These are phyloP conservation scores for Aureobasidium sp. DNA, from an alignment of 2,329 filamentous ascomycete genomes.

Conservation along the genomic window DNA sequence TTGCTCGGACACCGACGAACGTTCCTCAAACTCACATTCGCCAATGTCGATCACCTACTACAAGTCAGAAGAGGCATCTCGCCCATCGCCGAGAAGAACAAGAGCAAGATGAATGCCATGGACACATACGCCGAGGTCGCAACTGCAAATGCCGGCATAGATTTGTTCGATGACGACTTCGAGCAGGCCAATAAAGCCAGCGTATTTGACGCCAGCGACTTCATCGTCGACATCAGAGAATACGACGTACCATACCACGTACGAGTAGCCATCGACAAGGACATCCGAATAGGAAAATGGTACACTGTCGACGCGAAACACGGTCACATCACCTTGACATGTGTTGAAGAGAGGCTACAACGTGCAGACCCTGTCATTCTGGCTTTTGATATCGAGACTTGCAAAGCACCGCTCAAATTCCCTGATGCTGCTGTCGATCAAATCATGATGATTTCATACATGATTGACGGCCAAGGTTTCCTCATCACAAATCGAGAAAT, in stretches of 20 bases:
- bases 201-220: slow-evolving; percentile 87
- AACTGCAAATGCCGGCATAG: slow-evolving; percentile 75
- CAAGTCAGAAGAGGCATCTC: slow-evolving; percentile 75
- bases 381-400: slow-evolving; percentile 99
- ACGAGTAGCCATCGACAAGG: slow-evolving; percentile 90
- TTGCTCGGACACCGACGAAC: slow-evolving; percentile 81
- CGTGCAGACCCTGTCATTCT: slow-evolving; percentile 95
- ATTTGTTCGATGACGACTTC: slow-evolving; percentile 80
- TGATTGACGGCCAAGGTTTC: slow-evolving; percentile 98
- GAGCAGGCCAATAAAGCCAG: slow-evolving; percentile 58
- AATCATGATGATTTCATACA: slow-evolving; percentile 99
- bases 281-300: slow-evolving; percentile 95
- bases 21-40: slow-evolving; percentile 79
- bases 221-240: slow-evolving; percentile 96
- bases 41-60: slow-evolving; percentile 79
- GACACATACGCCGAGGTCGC: slow-evolving; percentile 97
- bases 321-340: slow-evolving; percentile 71
- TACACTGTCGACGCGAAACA: slow-evolving; percentile 94
- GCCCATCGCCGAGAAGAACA: slow-evolving; percentile 93
- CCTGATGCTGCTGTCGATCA: slow-evolving; percentile 91
- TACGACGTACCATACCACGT: slow-evolving; percentile 99
- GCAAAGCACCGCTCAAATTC: slow-evolving; percentile 94
- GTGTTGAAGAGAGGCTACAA: slow-evolving; percentile 77
- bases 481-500: slow-evolving; percentile 97
- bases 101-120: slow-evolving; percentile 92